Evolutionary conservation across 2,329 filamentous ascomycete genomes (phyloP), one percentile per base, ranked within the genome.

Genomic region (Xylariaceae sp.): DNA sequence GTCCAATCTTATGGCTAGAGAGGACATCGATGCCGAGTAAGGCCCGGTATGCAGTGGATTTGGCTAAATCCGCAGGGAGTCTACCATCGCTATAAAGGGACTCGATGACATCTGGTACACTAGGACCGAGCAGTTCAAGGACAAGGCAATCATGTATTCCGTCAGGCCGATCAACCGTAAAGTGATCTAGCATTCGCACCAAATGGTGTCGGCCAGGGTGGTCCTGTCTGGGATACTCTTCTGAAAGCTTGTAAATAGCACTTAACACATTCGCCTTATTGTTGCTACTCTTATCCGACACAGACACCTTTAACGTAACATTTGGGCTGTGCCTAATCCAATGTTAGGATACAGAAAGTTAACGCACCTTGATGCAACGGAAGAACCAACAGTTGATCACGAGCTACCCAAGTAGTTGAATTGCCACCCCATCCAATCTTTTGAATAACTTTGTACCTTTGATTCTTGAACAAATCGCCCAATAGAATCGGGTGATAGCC

Each of bases 351-450:
- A 36, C 32, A 35, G 46, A n/a, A 6, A 6, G 8, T 16, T 16
- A 33, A n/a, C n/a, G n/a, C n/a, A n/a, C n/a, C n/a, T n/a, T 33
- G 20, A 18, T 13, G 15, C 10, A 16, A 6, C 5, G 36, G 30
- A 21, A 21, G 16, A 29, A 27, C 29, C n/a, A 15, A 29, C 30
- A 39, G n/a, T 16, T 35, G 26, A 27, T 55, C 52, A n/a, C 23
- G 13, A 7, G 24, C 56, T 10, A 39, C 47, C 53, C 56, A 59
- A 24, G 37, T 52, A 26, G 56, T 64, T 21, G 59, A 58, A 43
- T 52, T 55, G 33, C 50, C 48, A 27, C 62, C 60, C 44, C 51
- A 50, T 29, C 62, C 60, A 16, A 64, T 41, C 33, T 63, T 64
- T 26, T 62, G 60, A n/a, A 63, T 24, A 21, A 63, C 41, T 13